Conservation (phyloP, 306 rosid genomes). For the Comarum palustre region DNA sequence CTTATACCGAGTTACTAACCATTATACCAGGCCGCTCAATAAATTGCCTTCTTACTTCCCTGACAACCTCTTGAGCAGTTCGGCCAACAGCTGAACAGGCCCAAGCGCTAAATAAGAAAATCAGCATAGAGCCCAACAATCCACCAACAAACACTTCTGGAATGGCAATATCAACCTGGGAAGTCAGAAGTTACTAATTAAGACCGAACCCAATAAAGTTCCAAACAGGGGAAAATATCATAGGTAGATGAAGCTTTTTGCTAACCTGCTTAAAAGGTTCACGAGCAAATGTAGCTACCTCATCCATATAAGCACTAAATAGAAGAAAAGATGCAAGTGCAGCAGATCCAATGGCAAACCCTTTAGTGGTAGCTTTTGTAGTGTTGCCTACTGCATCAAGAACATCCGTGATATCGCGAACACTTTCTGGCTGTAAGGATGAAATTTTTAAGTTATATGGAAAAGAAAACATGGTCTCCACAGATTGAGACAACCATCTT, state of each 20-base stretch:
- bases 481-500: conserved; percentile 3
- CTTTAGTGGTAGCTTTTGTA: conserved; percentile 97
- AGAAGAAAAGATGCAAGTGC: conserved; percentile 98
- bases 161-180: conserved; percentile 96
- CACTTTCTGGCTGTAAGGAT: conserved; percentile 85
- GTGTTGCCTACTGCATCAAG: conserved; percentile 98
- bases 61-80: conserved; percentile 98
- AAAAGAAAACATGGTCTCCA: conserved; percentile 10
- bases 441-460: conserved; percentile 10
- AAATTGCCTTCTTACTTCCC: conserved; percentile 96
- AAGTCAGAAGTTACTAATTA: conserved; percentile 27
- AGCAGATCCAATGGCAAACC: conserved; percentile 98
- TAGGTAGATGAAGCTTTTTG: conserved; percentile 4
- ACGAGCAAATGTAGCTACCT: conserved; percentile 71
- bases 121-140: conserved; percentile 95
- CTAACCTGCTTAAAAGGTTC: conserved; percentile 85
- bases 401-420: conserved; percentile 92
- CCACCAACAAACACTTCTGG: conserved; percentile 95
- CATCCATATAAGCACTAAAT: conserved; percentile 99
- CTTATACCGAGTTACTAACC: conserved; percentile 72
- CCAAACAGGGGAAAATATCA: conserved; percentile 1
- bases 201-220: conserved; percentile 17
- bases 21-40: conserved; percentile 99
- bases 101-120: conserved; percentile 92
- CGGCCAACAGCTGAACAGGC: conserved; percentile 97